Base-by-base conservation (phyloP, 768 basidiomycete genomes). In the Heimioporus sp. region DNA sequence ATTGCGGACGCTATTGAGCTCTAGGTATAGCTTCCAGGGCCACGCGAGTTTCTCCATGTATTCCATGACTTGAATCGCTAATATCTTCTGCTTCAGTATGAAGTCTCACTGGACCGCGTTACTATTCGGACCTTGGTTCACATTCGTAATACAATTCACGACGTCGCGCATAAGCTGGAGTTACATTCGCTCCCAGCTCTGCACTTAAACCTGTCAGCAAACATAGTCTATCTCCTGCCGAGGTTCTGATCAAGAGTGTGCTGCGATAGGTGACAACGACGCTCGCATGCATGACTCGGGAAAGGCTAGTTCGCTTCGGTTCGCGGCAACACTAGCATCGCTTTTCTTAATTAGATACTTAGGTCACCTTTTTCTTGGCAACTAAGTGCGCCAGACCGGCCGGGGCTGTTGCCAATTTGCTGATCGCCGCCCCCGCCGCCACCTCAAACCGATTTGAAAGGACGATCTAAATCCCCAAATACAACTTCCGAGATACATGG, bases 1-100 rank as follows among this genome's bases (percentile, higher is more conserved):
- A 88, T 88, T 16, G 79, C 76, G 0, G 72, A 80, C 35, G 69
- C 70, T 0, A 77, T 90, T 9, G 81, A 82, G 61, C 65, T 90
- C 7, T 76, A 85, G 62, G 80, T 85, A 79, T 82, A 81, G 55
- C 88, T 87, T 52, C 64, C 81, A 0, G 87, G 89, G 66, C 13
- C 86, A 86, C 75, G 80, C 81, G 60, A 20, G 65, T 53, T 3
- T 6, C 1, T 19, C 19, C 10, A 10, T 11, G 21, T 16, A 24
- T 30, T 16, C 9, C 10, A 19, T 37, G 16, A 38, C 35, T 45
- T 12, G 20, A 19, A 0, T 34, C 10, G 15, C 32, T n/a, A 19
- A 0, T 34, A 10, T 15, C 32, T n/a, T 3, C 40, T 36, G 7
- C 38, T 46, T 24, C 43, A 84, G 73, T 90, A 83, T 51, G 87